These are phyloP conservation scores for Wallemia mellicola DNA, from an alignment of 1,284 basidiomycete species.

Conservation along the genomic window DNA sequence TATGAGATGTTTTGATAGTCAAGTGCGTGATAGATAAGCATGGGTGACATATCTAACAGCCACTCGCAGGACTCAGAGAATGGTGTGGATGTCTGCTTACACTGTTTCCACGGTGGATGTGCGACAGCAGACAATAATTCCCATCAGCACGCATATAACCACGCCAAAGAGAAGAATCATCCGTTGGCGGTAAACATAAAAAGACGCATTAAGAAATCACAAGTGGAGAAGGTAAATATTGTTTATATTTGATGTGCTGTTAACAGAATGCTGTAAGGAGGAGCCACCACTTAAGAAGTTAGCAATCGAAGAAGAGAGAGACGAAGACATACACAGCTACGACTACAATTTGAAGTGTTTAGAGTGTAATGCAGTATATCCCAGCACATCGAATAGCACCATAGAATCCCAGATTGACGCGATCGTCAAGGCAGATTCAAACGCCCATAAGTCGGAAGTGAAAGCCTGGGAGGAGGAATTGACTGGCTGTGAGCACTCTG, in stretches of 20 bases:
- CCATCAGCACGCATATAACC: conserved; percentile 38
- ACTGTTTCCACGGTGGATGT: conserved; percentile 82
- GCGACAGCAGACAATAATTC: too few species aligned
- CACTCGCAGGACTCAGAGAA: conserved; percentile 7
- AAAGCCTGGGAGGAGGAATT: conserved; percentile 97
- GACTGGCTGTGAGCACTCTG: conserved; percentile 53
- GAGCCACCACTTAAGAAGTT: conserved; percentile 74
- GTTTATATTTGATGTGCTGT: neutral
- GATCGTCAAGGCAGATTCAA: conserved; percentile 54
- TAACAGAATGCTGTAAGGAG: conserved; percentile 16
- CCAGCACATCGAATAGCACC: conserved; percentile 16
- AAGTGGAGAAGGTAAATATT: conserved; percentile 30
- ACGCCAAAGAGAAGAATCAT: conserved; percentile 42
- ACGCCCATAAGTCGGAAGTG: conserved; percentile 70
- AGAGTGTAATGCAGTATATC: conserved; percentile 28
- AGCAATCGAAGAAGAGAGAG: conserved; percentile 51
- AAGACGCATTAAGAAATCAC: conserved; percentile 30
- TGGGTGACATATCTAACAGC: too few species aligned
- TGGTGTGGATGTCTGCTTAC: conserved; percentile 68
- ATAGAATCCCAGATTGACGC: conserved; percentile 20
- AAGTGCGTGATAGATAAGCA: too few species aligned
- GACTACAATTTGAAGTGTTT: conserved; percentile 37
- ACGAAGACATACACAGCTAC: conserved; percentile 64
- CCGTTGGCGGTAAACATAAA: conserved; percentile 50
- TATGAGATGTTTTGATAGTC: neutral